Evolutionary conservation across 805 yeast genomes (phyloP), one percentile per base, ranked within the genome.

Genomic region (Hanseniaspora taiwanica): DNA sequence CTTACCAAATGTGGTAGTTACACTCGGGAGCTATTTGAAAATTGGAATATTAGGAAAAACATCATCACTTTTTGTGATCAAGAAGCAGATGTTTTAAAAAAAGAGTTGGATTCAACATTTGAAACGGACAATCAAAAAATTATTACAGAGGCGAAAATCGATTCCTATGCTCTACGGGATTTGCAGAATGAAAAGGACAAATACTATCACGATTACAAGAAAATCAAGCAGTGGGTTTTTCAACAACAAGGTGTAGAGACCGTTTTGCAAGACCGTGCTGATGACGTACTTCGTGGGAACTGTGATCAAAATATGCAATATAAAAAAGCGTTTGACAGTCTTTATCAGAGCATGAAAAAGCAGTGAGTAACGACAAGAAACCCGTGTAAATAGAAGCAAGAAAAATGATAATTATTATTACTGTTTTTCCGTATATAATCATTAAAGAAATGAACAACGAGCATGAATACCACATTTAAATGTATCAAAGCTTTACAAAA

Each of bases 91-190:
- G 38, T 44, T 6, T 46, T 65, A 55, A 51, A 57, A 36, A 19
- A 38, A 2, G 67, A 63, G 23, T 45, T 62, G 3, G 58, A 60
- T 16, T 43, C 46, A 1, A 46, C 54, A 32, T 39, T 46, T 42
- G 42, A 44, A 21, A 12, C 56, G 43, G 35, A 55, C 40, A 36
- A 51, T 42, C 46, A 46, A 44, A 24, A 38, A 14, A 43, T 47
- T 12, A 43, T 45, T 45, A 46, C 54, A 33, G 56, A 58, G 23
- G 50, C 57, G 4, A 53, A 72, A 21, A 46, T 68, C 4, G 76
- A 74, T 48, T 78, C 79, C 1, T 74, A 74, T 46, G 71, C 71
- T 3, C 57, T 62, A 9, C 60, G 66, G 38, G 71, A 69, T 35
- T 32, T 55, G 6, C 45, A 55, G 18, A 57, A 56, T 6, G 51